phyloP scores from a whole-genome alignment of 805 yeast genomes.

The Sungouiozyma intestinalis region DNA sequence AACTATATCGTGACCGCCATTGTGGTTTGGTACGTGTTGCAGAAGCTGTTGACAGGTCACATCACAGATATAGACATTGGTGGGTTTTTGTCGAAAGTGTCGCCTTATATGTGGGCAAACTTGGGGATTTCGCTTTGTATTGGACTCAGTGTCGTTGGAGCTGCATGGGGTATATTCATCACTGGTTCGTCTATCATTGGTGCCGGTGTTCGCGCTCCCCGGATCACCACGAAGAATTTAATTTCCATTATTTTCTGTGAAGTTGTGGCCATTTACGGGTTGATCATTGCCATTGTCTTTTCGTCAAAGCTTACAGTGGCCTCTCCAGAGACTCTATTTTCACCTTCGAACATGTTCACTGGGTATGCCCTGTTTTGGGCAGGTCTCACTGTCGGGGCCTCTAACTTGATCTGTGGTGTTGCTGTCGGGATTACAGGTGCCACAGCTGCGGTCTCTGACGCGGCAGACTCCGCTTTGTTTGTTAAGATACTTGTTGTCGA shows the following conservation, averaged over 20 bases:
- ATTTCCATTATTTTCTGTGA: conserved; percentile 97
- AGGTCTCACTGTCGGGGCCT: conserved; percentile 87
- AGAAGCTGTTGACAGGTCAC: conserved; percentile 68
- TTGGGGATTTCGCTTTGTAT: conserved; percentile 85
- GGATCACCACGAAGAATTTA: conserved; percentile 93
- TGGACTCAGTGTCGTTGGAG: conserved; percentile 91
- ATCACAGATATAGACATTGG: conserved; percentile 93
- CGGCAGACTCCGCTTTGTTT: conserved; percentile 89
- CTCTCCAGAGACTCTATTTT: conserved; percentile 41
- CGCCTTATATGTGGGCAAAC: conserved; percentile 96
- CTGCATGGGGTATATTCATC: conserved; percentile 98
- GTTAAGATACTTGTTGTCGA: conserved; percentile 95
- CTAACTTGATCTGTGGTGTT: conserved; percentile 91
- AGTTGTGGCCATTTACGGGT: conserved; percentile 96
- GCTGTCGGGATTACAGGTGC: conserved; percentile 97
- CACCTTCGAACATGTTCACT: conserved; percentile 84
- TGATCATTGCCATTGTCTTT: conserved; percentile 95
- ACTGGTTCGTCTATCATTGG: conserved; percentile 93
- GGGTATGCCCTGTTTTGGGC: conserved; percentile 98
- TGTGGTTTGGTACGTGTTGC: conserved; percentile 19
- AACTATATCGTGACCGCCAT: conserved; percentile 16
- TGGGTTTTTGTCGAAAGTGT: conserved; percentile 66
- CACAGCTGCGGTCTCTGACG: conserved; percentile 97
- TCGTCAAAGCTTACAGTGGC: conserved; percentile 78
- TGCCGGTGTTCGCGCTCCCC: conserved; percentile 96